phyloP scores from a whole-genome alignment of 2,329 filamentous ascomycete species.

The Aphanoascus verrucosus region DNA sequence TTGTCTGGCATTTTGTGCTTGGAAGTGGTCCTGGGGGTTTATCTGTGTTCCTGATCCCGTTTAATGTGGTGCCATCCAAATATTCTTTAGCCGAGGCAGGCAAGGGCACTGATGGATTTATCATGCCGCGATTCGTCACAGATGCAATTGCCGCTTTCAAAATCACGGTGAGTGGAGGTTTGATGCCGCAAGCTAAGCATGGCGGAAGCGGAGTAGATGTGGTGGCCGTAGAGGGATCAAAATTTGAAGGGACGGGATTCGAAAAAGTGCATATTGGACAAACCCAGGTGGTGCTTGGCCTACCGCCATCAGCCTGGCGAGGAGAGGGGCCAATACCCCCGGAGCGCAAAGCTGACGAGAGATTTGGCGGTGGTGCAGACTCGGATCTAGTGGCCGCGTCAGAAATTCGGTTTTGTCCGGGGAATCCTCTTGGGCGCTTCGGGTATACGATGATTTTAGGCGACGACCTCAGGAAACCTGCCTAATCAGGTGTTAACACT shows the following conservation, averaged over 20 bases:
- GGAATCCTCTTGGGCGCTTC: conserved; percentile 60
- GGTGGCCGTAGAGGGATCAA: conserved; percentile 72
- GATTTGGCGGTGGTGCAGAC: conserved; percentile 23
- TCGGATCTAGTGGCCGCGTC: conserved; percentile 24
- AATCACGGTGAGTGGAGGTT: conserved; percentile 69
- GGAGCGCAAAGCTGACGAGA: conserved; percentile 25
- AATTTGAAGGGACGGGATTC: conserved; percentile 85
- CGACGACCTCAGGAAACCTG: conserved; percentile 89
- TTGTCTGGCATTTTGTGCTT: conserved; percentile 21
- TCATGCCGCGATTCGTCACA: conserved; percentile 7
- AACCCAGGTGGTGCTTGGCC: conserved; percentile 68
- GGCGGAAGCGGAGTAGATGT: conserved; percentile 70
- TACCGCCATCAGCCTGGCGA: conserved; percentile 26
- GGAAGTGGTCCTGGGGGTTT: not conserved
- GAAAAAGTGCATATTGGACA: conserved; percentile 94
- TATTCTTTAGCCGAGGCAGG: not conserved
- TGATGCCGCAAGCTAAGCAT: conserved; percentile 88
- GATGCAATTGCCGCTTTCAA: conserved; percentile 77
- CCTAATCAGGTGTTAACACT: conserved; percentile 38
- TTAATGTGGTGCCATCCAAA: not conserved
- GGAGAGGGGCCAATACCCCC: conserved; percentile 23
- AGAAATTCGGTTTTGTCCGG: conserved; percentile 44
- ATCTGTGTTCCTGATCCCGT: conserved; percentile 8
- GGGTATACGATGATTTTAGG: conserved; percentile 83
- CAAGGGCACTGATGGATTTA: not conserved